These are phyloP conservation scores for Leccinum fallax DNA, from an alignment of 1,284 basidiomycete species.

Conservation along the genomic window DNA sequence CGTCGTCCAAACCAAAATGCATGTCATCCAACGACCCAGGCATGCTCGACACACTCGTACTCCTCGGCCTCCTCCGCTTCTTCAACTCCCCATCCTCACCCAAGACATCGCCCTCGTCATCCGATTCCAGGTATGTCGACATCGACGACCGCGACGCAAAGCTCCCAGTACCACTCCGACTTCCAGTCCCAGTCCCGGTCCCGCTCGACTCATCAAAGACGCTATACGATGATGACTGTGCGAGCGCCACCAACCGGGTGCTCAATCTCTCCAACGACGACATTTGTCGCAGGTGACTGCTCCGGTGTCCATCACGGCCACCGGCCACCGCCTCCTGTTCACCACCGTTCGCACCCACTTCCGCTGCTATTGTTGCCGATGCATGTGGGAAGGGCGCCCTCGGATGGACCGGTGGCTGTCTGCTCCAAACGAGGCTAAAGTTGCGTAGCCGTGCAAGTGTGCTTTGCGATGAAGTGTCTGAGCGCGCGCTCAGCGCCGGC, in stretches of 20 bases:
- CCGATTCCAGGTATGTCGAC: slow-evolving; percentile 55
- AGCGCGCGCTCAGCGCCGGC: slow-evolving; percentile 89
- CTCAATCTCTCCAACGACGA: slow-evolving; percentile 71
- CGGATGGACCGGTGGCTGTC: slow-evolving; percentile 42
- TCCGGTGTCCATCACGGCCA: slow-evolving; percentile 28
- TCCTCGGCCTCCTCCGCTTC: slow-evolving; percentile 44
- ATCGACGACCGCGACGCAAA: slow-evolving; percentile 51
- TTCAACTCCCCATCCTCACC: slow-evolving; percentile 41
- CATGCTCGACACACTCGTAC: slow-evolving; percentile 77
- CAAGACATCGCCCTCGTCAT: slow-evolving; percentile 42
- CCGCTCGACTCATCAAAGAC: slow-evolving; percentile 26
- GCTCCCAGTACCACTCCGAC: slow-evolving; percentile 41
- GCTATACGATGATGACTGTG: slow-evolving; percentile 39
- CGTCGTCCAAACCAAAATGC: slow-evolving; percentile 56
- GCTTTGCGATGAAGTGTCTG: slow-evolving; percentile 76
- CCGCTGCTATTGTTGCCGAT: background rate
- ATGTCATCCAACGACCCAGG: slow-evolving; percentile 72
- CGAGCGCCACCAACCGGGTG: slow-evolving; percentile 52
- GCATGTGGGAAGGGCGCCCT: background rate
- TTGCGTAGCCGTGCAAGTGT: slow-evolving; percentile 80
- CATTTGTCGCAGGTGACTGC: slow-evolving; percentile 59
- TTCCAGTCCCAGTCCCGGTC: slow-evolving; percentile 31
- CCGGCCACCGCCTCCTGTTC: background rate
- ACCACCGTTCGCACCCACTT: background rate
- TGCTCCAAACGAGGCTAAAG: slow-evolving; percentile 69